phyloP scores from a whole-genome alignment of 2,329 filamentous ascomycete species.

The Colletotrichum somersetense region DNA sequence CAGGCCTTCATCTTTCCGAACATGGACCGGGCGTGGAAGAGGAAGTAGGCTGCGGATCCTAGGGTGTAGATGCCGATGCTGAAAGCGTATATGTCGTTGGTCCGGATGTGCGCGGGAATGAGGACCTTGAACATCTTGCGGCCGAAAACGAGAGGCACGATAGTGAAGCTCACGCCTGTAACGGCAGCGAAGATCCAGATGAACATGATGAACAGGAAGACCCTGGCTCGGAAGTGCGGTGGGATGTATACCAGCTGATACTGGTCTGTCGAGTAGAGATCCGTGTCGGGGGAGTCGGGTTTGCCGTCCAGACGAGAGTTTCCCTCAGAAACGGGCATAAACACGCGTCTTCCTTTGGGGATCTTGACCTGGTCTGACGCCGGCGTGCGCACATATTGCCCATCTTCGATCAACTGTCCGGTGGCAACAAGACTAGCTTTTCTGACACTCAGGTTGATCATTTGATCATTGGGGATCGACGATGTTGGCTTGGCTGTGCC shows the following conservation, averaged over 20 bases:
- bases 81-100: conserved; percentile 97
- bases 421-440: conserved; percentile 62
- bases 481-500: conserved; percentile 59
- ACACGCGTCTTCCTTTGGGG: conserved; percentile 84
- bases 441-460: conserved; percentile 51
- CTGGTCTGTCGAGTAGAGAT: conserved; percentile 68
- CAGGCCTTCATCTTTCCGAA: conserved; percentile 50
- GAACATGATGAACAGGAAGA: conserved; percentile 86
- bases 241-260: conserved; percentile 85
- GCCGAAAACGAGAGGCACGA: conserved; percentile 88
- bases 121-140: conserved; percentile 80
- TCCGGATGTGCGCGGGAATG: conserved; percentile 77
- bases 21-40: conserved; percentile 64
- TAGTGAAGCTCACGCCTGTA: conserved; percentile 86
- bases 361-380: conserved; percentile 96
- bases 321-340: conserved; percentile 79
- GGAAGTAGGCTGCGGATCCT: conserved; percentile 74
- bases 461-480: conserved; percentile 52
- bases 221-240: conserved; percentile 83
- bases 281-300: conserved; percentile 65
- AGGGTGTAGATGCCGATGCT: conserved; percentile 89
- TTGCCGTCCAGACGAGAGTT: conserved; percentile 74
- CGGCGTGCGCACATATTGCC: conserved; percentile 90
- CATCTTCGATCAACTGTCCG: conserved; percentile 74
- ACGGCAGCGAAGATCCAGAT: conserved; percentile 95